Evolutionary conservation across 1,139 yeast genomes (phyloP), one percentile per base, ranked within the genome.

Genomic region (Magnusiomyces fungicola): DNA sequence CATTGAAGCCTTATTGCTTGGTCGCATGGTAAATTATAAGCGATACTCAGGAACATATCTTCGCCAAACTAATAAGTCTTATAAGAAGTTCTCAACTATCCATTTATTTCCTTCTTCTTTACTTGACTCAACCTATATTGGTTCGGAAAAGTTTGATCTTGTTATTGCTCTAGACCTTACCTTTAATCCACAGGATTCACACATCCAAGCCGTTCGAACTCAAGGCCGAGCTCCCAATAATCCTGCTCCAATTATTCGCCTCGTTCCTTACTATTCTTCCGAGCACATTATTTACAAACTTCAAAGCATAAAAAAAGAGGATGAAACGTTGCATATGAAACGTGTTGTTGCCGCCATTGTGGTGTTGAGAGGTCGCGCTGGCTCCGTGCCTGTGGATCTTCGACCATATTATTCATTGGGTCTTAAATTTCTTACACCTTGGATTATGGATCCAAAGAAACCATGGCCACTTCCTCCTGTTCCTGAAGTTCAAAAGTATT

Each of bases 401-500:
- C 74, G 84, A 61, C 90, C 94, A 9, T 79, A 86, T 16, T 87
- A 83, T 63, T 73, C 80, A 43, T 84, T 82, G 56, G 78, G 82
- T 50, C 70, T 89, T 55, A 72, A 73, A 9, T 85, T 81, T 57
- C 71, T 90, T 47, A 67, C 73, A 1, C 74, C 73, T 29, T 89
- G 92, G 79, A 70, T 84, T 46, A 61, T 66, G 3, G 63, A 71
- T 51, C 42, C 42, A 9, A 49, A 51, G 2, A 42, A 60, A 14
- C 69, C 76, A 3, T 89, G 96, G 96, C 95, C 95, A 1, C 69
- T 90, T 45, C 94, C 96, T 0, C 86, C 83, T 45, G 69, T 86
- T 54, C 78, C 88, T 2, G 62, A 72, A 1, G 79, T 88, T 4
- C 81, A 82, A 1, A 72, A 71, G 45, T 88, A 79, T 61, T 75